Base-by-base conservation (phyloP, 331 rosid genomes). In the Quercus lobata region DNA sequence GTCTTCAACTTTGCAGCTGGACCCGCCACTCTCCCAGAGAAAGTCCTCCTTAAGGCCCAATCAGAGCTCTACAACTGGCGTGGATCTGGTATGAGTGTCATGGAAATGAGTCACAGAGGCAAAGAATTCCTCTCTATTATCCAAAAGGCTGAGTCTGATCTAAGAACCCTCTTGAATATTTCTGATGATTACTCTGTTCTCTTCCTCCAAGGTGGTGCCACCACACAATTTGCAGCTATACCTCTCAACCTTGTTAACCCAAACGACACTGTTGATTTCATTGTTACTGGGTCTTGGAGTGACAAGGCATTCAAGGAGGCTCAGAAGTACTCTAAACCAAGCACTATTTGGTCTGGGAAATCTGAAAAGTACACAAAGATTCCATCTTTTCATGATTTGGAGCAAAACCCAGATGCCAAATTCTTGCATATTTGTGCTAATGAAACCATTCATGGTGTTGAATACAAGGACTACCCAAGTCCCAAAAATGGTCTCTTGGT, bases 91-190 rank as follows among this genome's bases (percentile, higher is more conserved):
- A 96, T 96, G 99, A 91, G 97, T 86, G 97, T 96, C 10, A 90
- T 96, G 99, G 99, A 96, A 63, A 93, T 96, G 98, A 96, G 99
- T 77, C 99, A 96, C 80, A 78, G 98, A 29, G 98, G 98, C 1
- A 96, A 96, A 46, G 97, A 96, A 1, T 96, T 93, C 73, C 87
- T 88, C 53, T 93, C 98, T 30, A 96, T 96, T 14, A 88, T 96
- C 81, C 97, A 96, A n/a, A 93, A 91, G 63, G 99, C 98, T 3
- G 96, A 96, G 62, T 79, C 99, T 12, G 93, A 96, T 79, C 98
- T 96, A 29, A 93, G 99, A 7, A 22, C 92, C 75, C 98, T 96
- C 41, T 55, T 96, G 58, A 78, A 81, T 9, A 87, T 96, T n/a
- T 87, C 96, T 1, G 6, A 81, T 15, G 94, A 96, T 18, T 96